Percentiles rank a stretch among this genome's conserved stretches.
Evolutionary conservation across 306 rosid species (phyloP).

Genomic region (Lithocarpus polystachyus): DNA sequence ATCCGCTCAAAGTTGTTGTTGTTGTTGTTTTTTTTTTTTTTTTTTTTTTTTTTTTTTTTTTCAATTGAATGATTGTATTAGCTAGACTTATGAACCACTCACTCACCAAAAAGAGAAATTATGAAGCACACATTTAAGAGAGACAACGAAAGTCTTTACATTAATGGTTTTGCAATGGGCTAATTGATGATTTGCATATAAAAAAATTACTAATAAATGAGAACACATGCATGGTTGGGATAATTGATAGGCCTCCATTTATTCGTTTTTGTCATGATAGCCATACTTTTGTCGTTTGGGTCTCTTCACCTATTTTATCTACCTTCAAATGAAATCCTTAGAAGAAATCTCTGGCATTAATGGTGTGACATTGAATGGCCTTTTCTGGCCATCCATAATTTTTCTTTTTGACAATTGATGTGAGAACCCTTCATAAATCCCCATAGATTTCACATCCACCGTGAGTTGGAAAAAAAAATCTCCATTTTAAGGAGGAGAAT

Average conservation of each 20-base stretch:
- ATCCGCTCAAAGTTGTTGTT: no score
- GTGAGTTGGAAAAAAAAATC: no score
- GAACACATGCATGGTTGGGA: slow-evolving; percentile 22
- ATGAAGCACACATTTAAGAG: no score
- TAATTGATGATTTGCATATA: not conserved
- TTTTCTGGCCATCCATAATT: not conserved
- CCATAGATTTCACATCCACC: no score
- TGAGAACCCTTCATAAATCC: no score
- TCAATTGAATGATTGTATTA: no score
- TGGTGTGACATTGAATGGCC: not conserved
- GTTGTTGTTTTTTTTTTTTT: no score
- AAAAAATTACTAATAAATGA: slow-evolving; percentile 10
- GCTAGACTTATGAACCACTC: no score
- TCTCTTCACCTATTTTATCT: not conserved
- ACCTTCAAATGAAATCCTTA: not conserved
- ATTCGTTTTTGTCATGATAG: not conserved
- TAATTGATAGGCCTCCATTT: not conserved
- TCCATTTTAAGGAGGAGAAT: no score
- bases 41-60: no score
- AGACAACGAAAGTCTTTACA: not conserved
- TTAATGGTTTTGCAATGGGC: not conserved
- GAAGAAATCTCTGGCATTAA: not conserved
- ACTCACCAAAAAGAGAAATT: no score
- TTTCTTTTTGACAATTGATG: no score
- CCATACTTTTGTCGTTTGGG: slow-evolving; percentile 13